These are phyloP conservation scores for Posidonia oceanica DNA, from an alignment of 116 monocot genomes.

Conservation along the genomic window DNA sequence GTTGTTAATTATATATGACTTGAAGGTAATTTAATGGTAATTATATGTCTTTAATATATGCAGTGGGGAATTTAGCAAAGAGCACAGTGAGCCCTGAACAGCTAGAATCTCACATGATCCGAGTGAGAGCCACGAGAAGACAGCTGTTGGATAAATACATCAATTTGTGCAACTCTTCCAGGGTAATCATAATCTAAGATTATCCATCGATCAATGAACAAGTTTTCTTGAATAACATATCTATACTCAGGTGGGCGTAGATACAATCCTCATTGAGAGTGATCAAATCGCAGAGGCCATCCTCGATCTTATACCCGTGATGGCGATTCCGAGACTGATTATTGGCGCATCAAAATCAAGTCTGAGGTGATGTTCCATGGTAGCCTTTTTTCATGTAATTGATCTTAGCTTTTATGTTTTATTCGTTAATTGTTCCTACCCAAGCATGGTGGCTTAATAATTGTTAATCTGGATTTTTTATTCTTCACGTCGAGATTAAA, in stretches of 20 bases:
- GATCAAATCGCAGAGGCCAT: constrained; percentile 38
- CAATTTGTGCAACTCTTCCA: constrained; percentile 26
- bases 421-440: background rate
- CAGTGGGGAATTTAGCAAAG: constrained; percentile 61
- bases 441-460: too few species aligned
- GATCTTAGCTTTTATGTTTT: background rate
- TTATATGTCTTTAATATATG: background rate
- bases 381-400: background rate
- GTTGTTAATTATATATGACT: too few species aligned
- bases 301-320: constrained; percentile 53
- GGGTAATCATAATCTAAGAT: constrained; percentile 15
- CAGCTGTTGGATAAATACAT: constrained; percentile 45
- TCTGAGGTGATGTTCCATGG: constrained; percentile 25
- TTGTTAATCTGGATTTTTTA: too few species aligned
- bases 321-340: constrained; percentile 43
- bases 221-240: background rate
- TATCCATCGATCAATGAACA: background rate
- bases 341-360: constrained; percentile 58
- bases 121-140: constrained; percentile 42
- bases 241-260: constrained; percentile 36
- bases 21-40: too few species aligned
- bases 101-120: constrained; percentile 37
- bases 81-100: constrained; percentile 30
- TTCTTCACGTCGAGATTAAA: too few species aligned
- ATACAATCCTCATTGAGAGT: constrained; percentile 63